These are phyloP conservation scores for Aspergillus saccharolyticus DNA, from an alignment of 495 filamentous ascomycete species.

Conservation along the genomic window DNA sequence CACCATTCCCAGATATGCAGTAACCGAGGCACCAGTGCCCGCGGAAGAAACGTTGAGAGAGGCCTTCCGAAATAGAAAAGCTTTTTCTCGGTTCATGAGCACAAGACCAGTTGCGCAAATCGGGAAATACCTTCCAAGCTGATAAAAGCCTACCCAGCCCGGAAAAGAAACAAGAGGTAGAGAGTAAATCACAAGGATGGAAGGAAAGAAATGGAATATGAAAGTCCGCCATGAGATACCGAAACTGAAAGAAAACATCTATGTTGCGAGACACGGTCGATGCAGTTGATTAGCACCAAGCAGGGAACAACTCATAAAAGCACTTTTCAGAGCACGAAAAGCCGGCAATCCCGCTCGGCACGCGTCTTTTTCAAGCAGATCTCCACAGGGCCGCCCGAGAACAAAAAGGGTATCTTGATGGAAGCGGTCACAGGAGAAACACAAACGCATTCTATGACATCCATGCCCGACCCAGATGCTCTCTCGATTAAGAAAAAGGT, in stretches of 20 bases:
- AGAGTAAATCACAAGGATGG: constrained; percentile 23
- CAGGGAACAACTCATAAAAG: constrained; percentile 43
- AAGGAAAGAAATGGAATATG: constrained; percentile 27
- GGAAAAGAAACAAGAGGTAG: constrained; percentile 32
- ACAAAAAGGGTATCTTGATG: constrained; percentile 55
- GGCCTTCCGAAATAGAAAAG: background rate
- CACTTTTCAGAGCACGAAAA: constrained; percentile 41
- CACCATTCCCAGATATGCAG: constrained; percentile 16
- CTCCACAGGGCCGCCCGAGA: constrained; percentile 38
- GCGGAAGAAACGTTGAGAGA: constrained; percentile 16
- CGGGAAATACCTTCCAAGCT: constrained; percentile 3
- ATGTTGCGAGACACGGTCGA: constrained; percentile 41
- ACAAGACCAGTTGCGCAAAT: background rate
- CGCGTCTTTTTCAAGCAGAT: constrained; percentile 40
- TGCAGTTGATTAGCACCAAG: constrained; percentile 42
- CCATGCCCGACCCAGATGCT: constrained; percentile 51
- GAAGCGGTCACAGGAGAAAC: constrained; percentile 50
- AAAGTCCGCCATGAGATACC: constrained; percentile 49
- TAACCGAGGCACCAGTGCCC: constrained; percentile 21
- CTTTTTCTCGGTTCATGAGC: background rate
- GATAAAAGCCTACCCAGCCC: constrained; percentile 17
- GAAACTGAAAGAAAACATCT: constrained; percentile 46
- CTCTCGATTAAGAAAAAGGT: constrained; percentile 30
- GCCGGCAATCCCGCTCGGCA: constrained; percentile 39
- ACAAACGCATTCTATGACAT: constrained; percentile 78